Percentiles rank a stretch among this genome's conserved stretches.
Conservation (phyloP, 495 filamentous ascomycete genomes). For the Amorphotheca resinae region DNA sequence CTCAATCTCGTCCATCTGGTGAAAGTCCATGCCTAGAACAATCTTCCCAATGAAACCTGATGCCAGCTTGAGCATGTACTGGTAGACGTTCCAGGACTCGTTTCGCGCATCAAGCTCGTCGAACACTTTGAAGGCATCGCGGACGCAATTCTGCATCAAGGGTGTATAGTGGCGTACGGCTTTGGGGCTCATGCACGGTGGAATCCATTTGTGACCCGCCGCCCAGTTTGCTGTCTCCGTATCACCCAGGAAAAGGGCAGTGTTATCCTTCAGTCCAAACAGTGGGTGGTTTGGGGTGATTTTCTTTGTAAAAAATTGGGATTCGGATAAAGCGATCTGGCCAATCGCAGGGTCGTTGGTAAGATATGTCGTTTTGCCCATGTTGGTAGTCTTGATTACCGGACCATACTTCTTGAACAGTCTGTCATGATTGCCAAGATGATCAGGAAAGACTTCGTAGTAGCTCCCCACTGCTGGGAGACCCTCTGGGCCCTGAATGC, state of each 20-base stretch:
- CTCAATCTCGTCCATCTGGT: slow-evolving; percentile 36
- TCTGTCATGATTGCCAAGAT: slow-evolving; percentile 44
- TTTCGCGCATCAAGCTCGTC: slow-evolving; percentile 36
- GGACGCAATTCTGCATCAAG: slow-evolving; percentile 36
- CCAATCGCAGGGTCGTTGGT: slow-evolving; percentile 38
- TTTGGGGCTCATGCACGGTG: slow-evolving; percentile 39
- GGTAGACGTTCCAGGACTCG: slow-evolving; percentile 45
- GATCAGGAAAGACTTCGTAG: slow-evolving; percentile 46
- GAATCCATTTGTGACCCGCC: slow-evolving; percentile 42
- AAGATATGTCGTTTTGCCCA: slow-evolving; percentile 36
- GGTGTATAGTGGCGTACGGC: slow-evolving; percentile 44
- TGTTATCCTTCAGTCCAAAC: slow-evolving; percentile 29
- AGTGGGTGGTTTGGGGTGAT: slow-evolving; percentile 39
- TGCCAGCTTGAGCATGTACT: slow-evolving; percentile 46
- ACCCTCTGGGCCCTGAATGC: slow-evolving; percentile 31
- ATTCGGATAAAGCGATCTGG: slow-evolving; percentile 30
- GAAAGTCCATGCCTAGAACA: slow-evolving; percentile 36
- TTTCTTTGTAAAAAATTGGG: slow-evolving; percentile 39
- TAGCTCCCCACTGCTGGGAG: slow-evolving; percentile 38
- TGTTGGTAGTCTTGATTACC: slow-evolving; percentile 40
- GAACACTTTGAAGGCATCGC: slow-evolving; percentile 35
- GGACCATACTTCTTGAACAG: slow-evolving; percentile 41
- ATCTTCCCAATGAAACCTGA: slow-evolving; percentile 41
- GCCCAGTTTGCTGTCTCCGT: slow-evolving; percentile 36
- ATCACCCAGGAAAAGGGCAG: slow-evolving; percentile 40